Evolutionary conservation across 202 grass and related monocot species (phyloP).

Genomic region (Schoenoplectus triqueter): DNA sequence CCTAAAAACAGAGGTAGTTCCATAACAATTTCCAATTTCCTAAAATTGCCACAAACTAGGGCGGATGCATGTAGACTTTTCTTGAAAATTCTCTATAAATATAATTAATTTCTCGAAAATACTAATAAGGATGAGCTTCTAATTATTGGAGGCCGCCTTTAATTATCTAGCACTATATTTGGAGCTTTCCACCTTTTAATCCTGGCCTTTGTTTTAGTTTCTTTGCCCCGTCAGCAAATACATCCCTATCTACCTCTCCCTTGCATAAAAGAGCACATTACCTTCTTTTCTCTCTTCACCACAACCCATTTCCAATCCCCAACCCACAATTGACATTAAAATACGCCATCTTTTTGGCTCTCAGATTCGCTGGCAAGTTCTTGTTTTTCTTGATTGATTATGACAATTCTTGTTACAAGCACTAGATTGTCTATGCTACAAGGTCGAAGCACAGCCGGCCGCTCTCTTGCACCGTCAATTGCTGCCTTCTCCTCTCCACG

Average conservation of each 20-base stretch:
- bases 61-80: not conserved
- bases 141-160: constrained; percentile 15
- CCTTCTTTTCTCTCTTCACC: not conserved
- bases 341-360: constrained; percentile 5
- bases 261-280: not conserved
- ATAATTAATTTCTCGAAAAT: not conserved
- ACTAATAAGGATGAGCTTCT: not conserved
- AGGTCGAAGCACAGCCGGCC: constrained; percentile 15
- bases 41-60: not conserved
- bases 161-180: constrained; percentile 3
- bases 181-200: constrained; percentile 6
- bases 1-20: not conserved
- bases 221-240: not conserved
- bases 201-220: not conserved
- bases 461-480: constrained; percentile 15
- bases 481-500: not conserved
- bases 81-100: not conserved
- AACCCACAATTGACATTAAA: not conserved
- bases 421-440: constrained; percentile 1
- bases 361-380: constrained; percentile 4
- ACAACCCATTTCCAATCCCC: not conserved
- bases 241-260: not conserved
- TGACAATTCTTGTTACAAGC: constrained; percentile 35
- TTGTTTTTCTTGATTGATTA: constrained; percentile 33
- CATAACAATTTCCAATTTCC: not conserved